These are phyloP conservation scores for Kalmusia sp. DNA, from an alignment of 2,329 filamentous ascomycete genomes.

Conservation along the genomic window DNA sequence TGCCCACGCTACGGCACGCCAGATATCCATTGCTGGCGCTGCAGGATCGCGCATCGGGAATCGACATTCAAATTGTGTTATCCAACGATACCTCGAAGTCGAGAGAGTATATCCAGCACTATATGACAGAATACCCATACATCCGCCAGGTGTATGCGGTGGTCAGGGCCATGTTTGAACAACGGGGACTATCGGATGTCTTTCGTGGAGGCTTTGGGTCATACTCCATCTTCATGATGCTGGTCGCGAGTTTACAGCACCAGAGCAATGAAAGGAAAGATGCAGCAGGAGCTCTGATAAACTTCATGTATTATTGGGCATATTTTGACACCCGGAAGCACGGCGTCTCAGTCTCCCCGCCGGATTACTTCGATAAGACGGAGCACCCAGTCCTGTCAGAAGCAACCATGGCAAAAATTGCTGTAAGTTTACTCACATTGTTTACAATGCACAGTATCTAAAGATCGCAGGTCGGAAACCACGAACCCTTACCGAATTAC, in stretches of 20 bases:
- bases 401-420: constrained; percentile 18
- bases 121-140: constrained; percentile 57
- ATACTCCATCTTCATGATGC: constrained; percentile 64
- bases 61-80: constrained; percentile 61
- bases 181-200: constrained; percentile 57
- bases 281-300: constrained; percentile 54
- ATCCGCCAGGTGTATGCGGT: constrained; percentile 58
- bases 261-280: constrained; percentile 41
- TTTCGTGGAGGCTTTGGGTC: constrained; percentile 59
- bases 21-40: constrained; percentile 51
- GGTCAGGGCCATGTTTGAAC: constrained; percentile 58
- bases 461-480: constrained; percentile 17
- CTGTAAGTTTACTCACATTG: constrained; percentile 19
- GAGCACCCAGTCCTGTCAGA: constrained; percentile 26
- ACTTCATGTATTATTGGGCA: constrained; percentile 59
- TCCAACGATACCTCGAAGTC: constrained; percentile 50
- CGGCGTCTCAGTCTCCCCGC: constrained; percentile 60
- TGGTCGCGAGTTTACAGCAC: constrained; percentile 61
- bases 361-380: constrained; percentile 51
- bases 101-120: constrained; percentile 54
- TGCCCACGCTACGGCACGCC: constrained; percentile 30
- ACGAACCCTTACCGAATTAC: constrained; percentile 27
- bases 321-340: constrained; percentile 53
- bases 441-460: not conserved
- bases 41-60: constrained; percentile 55